A percentile compares a stretch with the other conserved stretches of the same genome.
phyloP scores from a whole-genome alignment of 306 rosid species.

The Citrullus mucosospermus region DNA sequence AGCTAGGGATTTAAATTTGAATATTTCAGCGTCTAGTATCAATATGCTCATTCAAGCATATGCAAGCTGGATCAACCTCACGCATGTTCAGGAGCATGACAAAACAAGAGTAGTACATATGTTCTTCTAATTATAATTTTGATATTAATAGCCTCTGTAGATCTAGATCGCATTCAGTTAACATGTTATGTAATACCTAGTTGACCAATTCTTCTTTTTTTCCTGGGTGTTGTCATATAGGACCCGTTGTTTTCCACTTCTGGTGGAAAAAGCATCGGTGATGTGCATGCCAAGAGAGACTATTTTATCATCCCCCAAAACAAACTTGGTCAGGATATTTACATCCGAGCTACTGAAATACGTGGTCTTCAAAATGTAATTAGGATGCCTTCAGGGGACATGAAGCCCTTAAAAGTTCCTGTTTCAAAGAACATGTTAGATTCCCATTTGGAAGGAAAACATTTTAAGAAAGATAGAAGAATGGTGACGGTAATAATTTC shows the following conservation, averaged over 20 bases:
- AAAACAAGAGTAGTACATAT: constrained; percentile 49
- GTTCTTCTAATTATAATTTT: constrained; percentile 4
- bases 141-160: background rate
- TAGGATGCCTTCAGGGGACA: constrained; percentile 84
- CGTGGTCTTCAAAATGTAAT: constrained; percentile 59
- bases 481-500: constrained; percentile 63
- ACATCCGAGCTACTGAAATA: constrained; percentile 77
- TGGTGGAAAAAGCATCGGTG: constrained; percentile 40
- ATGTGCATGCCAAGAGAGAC: constrained; percentile 43
- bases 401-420: constrained; percentile 83
- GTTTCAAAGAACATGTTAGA: constrained; percentile 85
- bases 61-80: constrained; percentile 92
- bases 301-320: constrained; percentile 78
- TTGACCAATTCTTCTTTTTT: background rate
- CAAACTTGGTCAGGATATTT: constrained; percentile 93
- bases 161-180: background rate
- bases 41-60: constrained; percentile 97
- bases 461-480: constrained; percentile 39
- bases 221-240: constrained; percentile 18
- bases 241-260: constrained; percentile 53
- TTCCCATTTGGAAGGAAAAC: constrained; percentile 65
- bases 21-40: constrained; percentile 79
- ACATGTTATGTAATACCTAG: background rate
- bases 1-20: constrained; percentile 81
- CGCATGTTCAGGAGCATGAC: constrained; percentile 35